Evolutionary conservation across 768 basidiomycete species (phyloP).

Genomic region (Lactifluus hygrophoroides): DNA sequence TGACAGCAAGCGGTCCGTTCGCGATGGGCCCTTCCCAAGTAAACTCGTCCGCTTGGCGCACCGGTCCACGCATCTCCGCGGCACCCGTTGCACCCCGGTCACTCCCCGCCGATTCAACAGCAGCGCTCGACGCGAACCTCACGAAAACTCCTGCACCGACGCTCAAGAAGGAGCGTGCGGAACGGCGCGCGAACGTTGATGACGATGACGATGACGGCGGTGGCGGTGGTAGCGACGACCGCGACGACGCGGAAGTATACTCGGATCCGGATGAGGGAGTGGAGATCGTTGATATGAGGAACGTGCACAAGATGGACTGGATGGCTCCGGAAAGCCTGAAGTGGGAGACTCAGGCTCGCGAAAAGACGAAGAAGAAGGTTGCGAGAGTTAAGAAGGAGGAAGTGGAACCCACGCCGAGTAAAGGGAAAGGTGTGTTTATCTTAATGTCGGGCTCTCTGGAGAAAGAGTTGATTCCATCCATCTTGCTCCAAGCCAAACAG

Average conservation of each 20-base stretch:
- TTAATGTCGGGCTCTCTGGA: background rate
- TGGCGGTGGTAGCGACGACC: constrained; percentile 43
- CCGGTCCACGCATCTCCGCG: constrained; percentile 49
- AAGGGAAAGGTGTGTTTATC: constrained; percentile 28
- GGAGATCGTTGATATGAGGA: constrained; percentile 78
- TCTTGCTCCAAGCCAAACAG: constrained; percentile 12
- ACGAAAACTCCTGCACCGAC: constrained; percentile 43
- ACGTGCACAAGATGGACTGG: constrained; percentile 73
- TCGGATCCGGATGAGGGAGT: constrained; percentile 86
- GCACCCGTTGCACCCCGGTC: constrained; percentile 40
- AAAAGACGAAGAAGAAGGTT: constrained; percentile 28
- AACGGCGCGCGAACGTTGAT: constrained; percentile 26
- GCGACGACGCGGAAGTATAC: constrained; percentile 59
- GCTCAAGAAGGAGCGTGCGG: constrained; percentile 33
- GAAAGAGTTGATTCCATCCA: background rate
- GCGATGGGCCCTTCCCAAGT: constrained; percentile 75
- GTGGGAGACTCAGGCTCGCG: constrained; percentile 40
- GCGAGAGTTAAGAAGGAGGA: constrained; percentile 40
- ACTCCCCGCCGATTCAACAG: constrained; percentile 27
- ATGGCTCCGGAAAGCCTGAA: constrained; percentile 76
- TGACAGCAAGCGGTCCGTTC: constrained; percentile 83
- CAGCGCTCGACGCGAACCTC: constrained; percentile 41
- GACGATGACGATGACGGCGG: constrained; percentile 39
- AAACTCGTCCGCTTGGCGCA: constrained; percentile 45
- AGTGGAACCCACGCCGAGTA: constrained; percentile 21